These are phyloP conservation scores for Calonectria hongkongensis DNA, from an alignment of 2,329 filamentous ascomycete species.

Conservation along the genomic window DNA sequence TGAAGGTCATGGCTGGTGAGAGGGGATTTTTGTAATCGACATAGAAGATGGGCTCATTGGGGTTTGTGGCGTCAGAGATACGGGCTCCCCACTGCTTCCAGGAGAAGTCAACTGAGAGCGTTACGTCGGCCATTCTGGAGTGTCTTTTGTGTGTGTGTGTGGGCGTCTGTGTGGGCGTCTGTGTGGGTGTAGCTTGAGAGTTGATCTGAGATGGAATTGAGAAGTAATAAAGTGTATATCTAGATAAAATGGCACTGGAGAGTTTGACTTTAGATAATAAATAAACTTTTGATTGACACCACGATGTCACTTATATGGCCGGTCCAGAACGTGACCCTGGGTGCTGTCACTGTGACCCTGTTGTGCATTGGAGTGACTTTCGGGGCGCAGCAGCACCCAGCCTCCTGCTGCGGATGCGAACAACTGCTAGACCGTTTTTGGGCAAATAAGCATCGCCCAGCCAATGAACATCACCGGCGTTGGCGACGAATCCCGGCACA, in stretches of 20 bases:
- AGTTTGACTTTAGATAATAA: neutral
- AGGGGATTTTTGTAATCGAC: constrained; percentile 42
- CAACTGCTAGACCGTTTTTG: neutral
- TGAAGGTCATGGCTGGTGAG: constrained; percentile 43
- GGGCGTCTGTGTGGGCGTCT: too few relatives aligned
- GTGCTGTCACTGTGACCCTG: neutral
- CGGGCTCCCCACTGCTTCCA: constrained; percentile 46
- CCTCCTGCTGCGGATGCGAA: constrained; percentile 7
- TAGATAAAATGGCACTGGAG: neutral
- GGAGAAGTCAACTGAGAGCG: constrained; percentile 44
- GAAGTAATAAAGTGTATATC: neutral
- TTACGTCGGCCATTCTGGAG: neutral
- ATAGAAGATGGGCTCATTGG: constrained; percentile 41
- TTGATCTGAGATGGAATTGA: neutral
- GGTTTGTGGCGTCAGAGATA: constrained; percentile 34
- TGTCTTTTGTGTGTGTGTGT: too few relatives aligned
- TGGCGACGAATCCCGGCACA: neutral
- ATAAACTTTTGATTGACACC: neutral
- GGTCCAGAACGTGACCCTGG: constrained; percentile 11
- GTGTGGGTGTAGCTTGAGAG: neutral
- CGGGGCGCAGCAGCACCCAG: neutral
- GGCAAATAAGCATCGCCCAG: neutral
- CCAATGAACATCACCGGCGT: neutral
- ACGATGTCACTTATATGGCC: neutral
- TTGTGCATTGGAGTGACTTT: neutral